Evolutionary conservation across 331 rosid genomes (phyloP).

Genomic region (Quercus tomentella): DNA sequence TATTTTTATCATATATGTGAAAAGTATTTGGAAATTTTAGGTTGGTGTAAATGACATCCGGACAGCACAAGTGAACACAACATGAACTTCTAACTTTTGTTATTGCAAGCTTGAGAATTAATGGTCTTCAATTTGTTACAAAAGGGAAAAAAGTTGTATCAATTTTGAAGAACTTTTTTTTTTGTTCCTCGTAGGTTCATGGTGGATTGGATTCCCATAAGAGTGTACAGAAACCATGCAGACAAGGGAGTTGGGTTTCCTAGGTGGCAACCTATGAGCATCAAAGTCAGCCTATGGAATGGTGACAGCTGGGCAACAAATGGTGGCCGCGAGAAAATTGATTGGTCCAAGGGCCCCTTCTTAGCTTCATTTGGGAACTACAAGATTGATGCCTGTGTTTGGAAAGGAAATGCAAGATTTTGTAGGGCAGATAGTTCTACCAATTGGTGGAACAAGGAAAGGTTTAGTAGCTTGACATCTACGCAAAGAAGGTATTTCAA

Average conservation of each 20-base stretch:
- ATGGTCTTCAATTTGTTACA: neutral
- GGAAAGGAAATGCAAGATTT: conserved; percentile 81
- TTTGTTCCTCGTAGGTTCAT: conserved; percentile 45
- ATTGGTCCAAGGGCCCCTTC: conserved; percentile 84
- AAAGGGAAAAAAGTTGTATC: too few species aligned
- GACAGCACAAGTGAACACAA: too few species aligned
- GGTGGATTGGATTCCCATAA: conserved; percentile 82
- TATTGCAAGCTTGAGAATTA: too few species aligned
- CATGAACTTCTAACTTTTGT: too few species aligned
- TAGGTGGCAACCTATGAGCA: conserved; percentile 84
- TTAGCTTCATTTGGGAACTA: conserved; percentile 60
- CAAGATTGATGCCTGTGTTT: conserved; percentile 72
- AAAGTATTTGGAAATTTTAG: too few species aligned
- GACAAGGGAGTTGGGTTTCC: conserved; percentile 84
- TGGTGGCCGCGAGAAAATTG: conserved; percentile 85
- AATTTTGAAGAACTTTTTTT: neutral
- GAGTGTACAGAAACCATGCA: conserved; percentile 85
- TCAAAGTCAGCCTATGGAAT: conserved; percentile 74
- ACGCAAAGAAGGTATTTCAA: conserved; percentile 65
- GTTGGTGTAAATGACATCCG: too few species aligned
- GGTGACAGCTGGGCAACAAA: conserved; percentile 91
- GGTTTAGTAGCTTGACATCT: conserved; percentile 41
- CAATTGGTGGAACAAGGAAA: conserved; percentile 80
- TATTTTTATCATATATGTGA: too few species aligned
- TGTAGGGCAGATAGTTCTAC: conserved; percentile 57